phyloP scores from a whole-genome alignment of 176 grass and related monocot genomes.

The Eragrostis nindensis region DNA sequence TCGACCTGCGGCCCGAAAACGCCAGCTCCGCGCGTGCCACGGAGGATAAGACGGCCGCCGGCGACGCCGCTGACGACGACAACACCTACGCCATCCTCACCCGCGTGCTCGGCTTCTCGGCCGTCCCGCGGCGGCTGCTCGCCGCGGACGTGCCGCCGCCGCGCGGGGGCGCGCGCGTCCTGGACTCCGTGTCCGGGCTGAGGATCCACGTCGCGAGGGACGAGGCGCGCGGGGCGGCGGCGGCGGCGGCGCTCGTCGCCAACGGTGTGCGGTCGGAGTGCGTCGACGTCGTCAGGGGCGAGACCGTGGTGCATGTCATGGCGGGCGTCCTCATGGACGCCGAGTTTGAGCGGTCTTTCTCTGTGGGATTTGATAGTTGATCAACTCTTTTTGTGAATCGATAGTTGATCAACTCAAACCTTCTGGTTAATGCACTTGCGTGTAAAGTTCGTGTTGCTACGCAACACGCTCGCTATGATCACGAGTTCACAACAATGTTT shows the following conservation, averaged over 20 bases:
- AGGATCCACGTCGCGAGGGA: slow-evolving; percentile 61
- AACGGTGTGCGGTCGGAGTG: slow-evolving; percentile 79
- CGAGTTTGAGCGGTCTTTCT: slow-evolving; percentile 79
- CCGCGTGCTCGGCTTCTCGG: slow-evolving; percentile 80
- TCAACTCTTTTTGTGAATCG: too few species aligned
- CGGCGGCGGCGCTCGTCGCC: slow-evolving; percentile 62
- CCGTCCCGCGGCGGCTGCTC: slow-evolving; percentile 55
- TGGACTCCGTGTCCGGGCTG: slow-evolving; percentile 74
- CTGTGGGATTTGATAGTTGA: slow-evolving; percentile 26
- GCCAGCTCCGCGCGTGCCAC: neutral
- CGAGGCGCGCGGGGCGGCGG: slow-evolving; percentile 54
- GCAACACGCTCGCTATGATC: too few species aligned
- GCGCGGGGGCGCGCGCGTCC: slow-evolving; percentile 14
- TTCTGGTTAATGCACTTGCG: too few species aligned
- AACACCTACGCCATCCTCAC: slow-evolving; percentile 73
- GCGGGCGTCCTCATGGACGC: slow-evolving; percentile 78
- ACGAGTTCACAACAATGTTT: too few species aligned
- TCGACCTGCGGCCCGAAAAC: slow-evolving; percentile 38
- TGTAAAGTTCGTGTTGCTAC: too few species aligned
- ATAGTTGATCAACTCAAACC: too few species aligned
- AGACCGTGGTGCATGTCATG: slow-evolving; percentile 70
- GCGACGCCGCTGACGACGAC: neutral
- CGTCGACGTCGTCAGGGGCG: slow-evolving; percentile 61
- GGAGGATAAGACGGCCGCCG: neutral
- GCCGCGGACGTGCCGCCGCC: slow-evolving; percentile 44